Percentiles rank a stretch among this genome's conserved stretches.
phyloP scores from a whole-genome alignment of 2,329 filamentous ascomycete genomes.

The Cercospora brassicicola region DNA sequence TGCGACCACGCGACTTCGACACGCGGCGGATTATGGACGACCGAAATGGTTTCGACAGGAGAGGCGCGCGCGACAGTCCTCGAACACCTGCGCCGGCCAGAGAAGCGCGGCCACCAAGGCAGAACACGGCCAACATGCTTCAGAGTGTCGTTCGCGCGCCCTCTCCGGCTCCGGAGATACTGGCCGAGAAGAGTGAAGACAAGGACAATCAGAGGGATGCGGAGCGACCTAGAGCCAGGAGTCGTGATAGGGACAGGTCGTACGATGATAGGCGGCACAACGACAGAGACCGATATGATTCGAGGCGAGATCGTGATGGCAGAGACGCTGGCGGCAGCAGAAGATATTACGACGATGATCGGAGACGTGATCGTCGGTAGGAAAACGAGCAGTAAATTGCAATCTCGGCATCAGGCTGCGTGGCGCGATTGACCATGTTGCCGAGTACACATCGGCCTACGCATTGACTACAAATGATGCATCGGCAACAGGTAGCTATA shows the following conservation, averaged over 20 bases:
- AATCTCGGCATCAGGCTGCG: background rate
- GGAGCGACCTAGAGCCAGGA: slow-evolving; percentile 30
- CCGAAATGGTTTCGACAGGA: slow-evolving; percentile 51
- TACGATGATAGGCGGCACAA: slow-evolving; percentile 36
- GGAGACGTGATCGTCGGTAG: slow-evolving; percentile 18
- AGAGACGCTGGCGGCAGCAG: slow-evolving; percentile 12
- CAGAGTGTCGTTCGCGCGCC: slow-evolving; percentile 12
- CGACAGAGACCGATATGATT: slow-evolving; percentile 26
- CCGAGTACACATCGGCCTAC: background rate
- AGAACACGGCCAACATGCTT: slow-evolving; percentile 8
- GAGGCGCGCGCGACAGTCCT: slow-evolving; percentile 73
- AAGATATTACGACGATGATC: slow-evolving; percentile 29
- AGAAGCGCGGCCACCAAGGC: slow-evolving; percentile 57
- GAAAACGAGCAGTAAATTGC: background rate
- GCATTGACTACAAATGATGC: background rate
- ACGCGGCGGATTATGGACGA: slow-evolving; percentile 2
- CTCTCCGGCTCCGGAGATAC: slow-evolving; percentile 11
- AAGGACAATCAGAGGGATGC: slow-evolving; percentile 29
- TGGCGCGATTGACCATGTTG: background rate
- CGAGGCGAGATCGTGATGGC: slow-evolving; percentile 30
- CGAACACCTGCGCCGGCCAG: slow-evolving; percentile 77
- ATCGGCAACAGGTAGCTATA: background rate
- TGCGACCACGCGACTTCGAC: slow-evolving; percentile 25
- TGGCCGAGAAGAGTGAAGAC: slow-evolving; percentile 24
- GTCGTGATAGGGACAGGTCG: slow-evolving; percentile 32